Percentiles rank a stretch among this genome's conserved stretches.
These are phyloP conservation scores for Pleurotus pulmonarius DNA, from an alignment of 768 basidiomycete genomes.

Conservation along the genomic window DNA sequence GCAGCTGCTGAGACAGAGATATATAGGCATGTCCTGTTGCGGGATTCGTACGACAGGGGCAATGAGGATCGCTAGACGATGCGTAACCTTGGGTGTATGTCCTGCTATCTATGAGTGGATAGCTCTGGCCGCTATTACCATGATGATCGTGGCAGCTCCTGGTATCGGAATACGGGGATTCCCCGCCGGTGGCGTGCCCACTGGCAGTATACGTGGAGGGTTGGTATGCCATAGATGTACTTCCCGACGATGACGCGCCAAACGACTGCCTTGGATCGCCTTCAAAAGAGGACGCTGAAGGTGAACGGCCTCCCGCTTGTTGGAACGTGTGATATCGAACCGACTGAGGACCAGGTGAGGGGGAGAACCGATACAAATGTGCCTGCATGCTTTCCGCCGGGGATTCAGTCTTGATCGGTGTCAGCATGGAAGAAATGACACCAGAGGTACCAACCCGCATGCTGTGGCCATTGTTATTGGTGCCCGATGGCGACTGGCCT, in stretches of 20 bases:
- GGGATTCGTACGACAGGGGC: constrained; percentile 63
- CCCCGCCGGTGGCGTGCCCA: constrained; percentile 20
- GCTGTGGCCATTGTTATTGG: constrained; percentile 20
- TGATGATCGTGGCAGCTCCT: constrained; percentile 17
- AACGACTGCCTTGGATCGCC: constrained; percentile 29
- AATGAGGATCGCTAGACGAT: constrained; percentile 38
- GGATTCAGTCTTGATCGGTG: constrained; percentile 69
- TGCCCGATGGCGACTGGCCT: constrained; percentile 30
- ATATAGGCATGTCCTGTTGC: constrained; percentile 57
- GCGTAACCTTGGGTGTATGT: constrained; percentile 26
- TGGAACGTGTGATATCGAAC: constrained; percentile 53
- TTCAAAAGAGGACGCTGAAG: constrained; percentile 33
- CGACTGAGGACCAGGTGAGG: constrained; percentile 48
- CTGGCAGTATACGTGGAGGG: constrained; percentile 22
- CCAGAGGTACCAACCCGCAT: constrained; percentile 16
- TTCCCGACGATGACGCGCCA: constrained; percentile 18
- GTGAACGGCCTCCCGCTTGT: constrained; percentile 39
- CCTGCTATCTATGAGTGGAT: constrained; percentile 25
- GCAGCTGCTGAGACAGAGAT: constrained; percentile 59
- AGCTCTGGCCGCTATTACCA: constrained; percentile 33
- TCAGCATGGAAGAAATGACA: constrained; percentile 42
- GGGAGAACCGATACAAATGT: constrained; percentile 67
- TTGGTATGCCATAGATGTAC: constrained; percentile 18
- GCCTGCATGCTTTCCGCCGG: constrained; percentile 41
- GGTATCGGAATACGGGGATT: constrained; percentile 35